Conservation (phyloP, 208 protist genomes). For the Trypanosomatidae sp. region DNA sequence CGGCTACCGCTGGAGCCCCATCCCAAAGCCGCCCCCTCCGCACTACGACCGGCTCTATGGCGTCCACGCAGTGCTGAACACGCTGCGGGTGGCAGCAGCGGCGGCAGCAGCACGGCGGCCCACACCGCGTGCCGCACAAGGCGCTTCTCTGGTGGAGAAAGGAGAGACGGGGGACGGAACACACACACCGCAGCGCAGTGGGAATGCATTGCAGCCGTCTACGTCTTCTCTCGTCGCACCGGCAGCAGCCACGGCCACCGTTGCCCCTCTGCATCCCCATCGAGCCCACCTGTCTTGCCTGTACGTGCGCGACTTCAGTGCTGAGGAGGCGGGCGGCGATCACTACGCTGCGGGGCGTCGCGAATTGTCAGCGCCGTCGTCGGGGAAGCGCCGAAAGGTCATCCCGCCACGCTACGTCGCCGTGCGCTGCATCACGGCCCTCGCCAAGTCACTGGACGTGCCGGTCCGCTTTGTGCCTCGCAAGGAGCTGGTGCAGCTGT, state of each 20-base stretch:
- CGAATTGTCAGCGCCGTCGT: neutral
- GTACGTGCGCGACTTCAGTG: conserved; percentile 75
- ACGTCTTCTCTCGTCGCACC: too few relatives aligned
- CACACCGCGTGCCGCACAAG: neutral
- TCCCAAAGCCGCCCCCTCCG: conserved; percentile 61
- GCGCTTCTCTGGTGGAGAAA: too few relatives aligned
- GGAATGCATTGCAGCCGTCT: too few relatives aligned
- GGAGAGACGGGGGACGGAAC: too few relatives aligned
- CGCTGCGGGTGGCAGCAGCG: conserved; percentile 42
- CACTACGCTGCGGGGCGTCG: neutral
- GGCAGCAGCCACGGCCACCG: too few relatives aligned
- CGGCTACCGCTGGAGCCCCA: conserved; percentile 67
- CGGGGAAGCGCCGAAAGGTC: conserved; percentile 14
- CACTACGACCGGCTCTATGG: conserved; percentile 70
- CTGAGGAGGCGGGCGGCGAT: conserved; percentile 23
- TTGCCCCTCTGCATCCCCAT: conserved; percentile 9
- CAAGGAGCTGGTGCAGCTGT: conserved; percentile 64
- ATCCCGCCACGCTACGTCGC: conserved; percentile 59
- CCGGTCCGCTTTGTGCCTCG: conserved; percentile 63
- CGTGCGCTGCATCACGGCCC: conserved; percentile 52
- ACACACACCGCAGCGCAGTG: too few relatives aligned
- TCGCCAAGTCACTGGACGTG: conserved; percentile 54
- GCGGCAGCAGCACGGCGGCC: neutral
- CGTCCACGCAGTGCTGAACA: conserved; percentile 58
- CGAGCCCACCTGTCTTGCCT: conserved; percentile 32